Base-by-base conservation (phyloP, 129 eudicot species). In the Mikania micrantha region DNA sequence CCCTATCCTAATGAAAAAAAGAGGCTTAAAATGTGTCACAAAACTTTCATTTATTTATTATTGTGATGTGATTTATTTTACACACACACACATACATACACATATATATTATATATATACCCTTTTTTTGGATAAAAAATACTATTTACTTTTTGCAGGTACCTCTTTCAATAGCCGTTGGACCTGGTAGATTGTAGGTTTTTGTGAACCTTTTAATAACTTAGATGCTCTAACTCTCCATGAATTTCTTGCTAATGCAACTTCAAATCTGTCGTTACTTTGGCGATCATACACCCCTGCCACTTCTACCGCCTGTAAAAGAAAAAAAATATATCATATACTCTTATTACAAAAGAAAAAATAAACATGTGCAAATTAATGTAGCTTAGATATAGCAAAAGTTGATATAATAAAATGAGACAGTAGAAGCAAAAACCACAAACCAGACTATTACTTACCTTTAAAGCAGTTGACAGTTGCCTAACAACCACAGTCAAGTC, bases 91-190 rank as follows among this genome's bases (percentile, higher is more conserved):
- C n/a, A n/a, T n/a, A n/a, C n/a, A n/a, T n/a, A n/a, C n/a, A n/a
- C n/a, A n/a, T n/a, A n/a, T n/a, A n/a, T n/a, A n/a, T n/a, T n/a
- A n/a, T n/a, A n/a, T n/a, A n/a, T n/a, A n/a, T n/a, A n/a, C n/a
- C n/a, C 28, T 29, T 29, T 57, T 11, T 28, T 6, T 13, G 29
- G 27, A 10, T n/a, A 9, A 28, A 58, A 24, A 58, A 28, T 29
- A 15, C 4, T 53, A 58, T 28, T 9, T 15, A 58, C 17, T 1
- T 56, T 25, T 59, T 16, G 50, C 9, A 20, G 16, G 52, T 76
- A 89, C 99, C 95, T 94, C 99, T 85, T 89, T 85, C 44, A 89
- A 42, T 83, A 84, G 85, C 38, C 87, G 83, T 50, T 79, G 90
- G 61, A 94, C 66, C 67, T 81, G 95, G 50, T 89, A 88, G 59